Base-by-base conservation (phyloP, 768 basidiomycete genomes). In the Psilocybe azurescens region DNA sequence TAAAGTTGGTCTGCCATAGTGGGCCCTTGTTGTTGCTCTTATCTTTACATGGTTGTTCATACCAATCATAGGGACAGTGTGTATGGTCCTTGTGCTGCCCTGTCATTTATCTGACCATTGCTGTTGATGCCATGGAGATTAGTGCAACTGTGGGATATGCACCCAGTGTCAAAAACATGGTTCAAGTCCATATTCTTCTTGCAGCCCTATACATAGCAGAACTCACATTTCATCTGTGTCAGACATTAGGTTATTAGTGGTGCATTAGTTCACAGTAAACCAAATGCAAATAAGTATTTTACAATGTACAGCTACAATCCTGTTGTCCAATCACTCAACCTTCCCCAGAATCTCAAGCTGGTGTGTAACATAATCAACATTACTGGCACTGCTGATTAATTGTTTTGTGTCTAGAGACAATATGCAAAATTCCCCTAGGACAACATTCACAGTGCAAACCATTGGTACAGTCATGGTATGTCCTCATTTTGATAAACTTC, bases 291-390 rank as follows among this genome's bases (percentile, higher is more conserved):
- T 71, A 81, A 83, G 80, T 79, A 77, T 62, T 74, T 71, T 61
- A 74, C 75, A 0, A 71, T 78, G 46, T 76, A 77, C 59, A 85
- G 83, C 18, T 79, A 67, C 58, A 77, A 83, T 55, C 80, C 82
- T 6, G 74, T 79, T 48, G 67, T 73, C 24, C 84, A 86, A 70
- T 81, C 82, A 36, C 70, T 71, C 44, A 74, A 80, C 2, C 73
- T 87, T 11, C 79, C 86, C 24, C 78, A 83, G 32, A 86, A 88
- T 64, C 75, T 88, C n/a, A 89, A 87, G 68, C 79, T 83, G 73
- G 77, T 75, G 30, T 30, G 41, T 73, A n/a, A 10, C 30, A 7
- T 5, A 36, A 44, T 18, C 2, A 3, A 5, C 4, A 18, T 28
- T n/a, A 7, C 30, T 16, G n/a, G 24, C 13, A 13, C 14, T 13